A percentile compares a stretch with the other conserved stretches of the same genome.
Conservation (phyloP, 495 filamentous ascomycete species). For the Aspergillus indologenus region DNA sequence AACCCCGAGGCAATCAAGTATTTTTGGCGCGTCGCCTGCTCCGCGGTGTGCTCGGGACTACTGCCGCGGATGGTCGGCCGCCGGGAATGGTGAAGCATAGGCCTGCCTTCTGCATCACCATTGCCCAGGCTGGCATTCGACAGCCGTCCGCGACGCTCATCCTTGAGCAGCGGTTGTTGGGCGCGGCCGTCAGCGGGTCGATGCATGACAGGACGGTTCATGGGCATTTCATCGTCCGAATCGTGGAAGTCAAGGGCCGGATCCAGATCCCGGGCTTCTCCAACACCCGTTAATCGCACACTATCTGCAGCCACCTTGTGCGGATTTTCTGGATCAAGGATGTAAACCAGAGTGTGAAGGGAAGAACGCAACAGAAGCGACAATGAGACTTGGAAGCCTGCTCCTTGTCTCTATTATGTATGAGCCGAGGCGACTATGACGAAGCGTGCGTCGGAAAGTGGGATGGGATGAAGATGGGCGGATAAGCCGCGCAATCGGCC, state of each 20-base stretch:
- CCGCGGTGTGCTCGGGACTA: slow-evolving; percentile 55
- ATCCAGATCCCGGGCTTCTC: slow-evolving; percentile 16
- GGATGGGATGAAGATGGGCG: not conserved
- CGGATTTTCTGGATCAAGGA: no score
- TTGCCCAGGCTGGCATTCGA: slow-evolving; percentile 39
- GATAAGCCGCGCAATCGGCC: not conserved
- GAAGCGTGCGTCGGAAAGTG: slow-evolving; percentile 2
- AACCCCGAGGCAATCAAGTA: slow-evolving; percentile 86
- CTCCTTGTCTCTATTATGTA: not conserved
- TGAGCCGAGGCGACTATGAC: not conserved
- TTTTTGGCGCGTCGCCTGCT: slow-evolving; percentile 66
- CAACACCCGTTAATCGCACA: slow-evolving; percentile 11
- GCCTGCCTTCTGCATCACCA: slow-evolving; percentile 36
- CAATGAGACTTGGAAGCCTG: not conserved
- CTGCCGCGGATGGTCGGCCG: slow-evolving; percentile 59
- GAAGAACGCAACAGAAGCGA: slow-evolving; percentile 1
- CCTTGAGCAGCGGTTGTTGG: slow-evolving; percentile 55
- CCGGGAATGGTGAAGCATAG: slow-evolving; percentile 45
- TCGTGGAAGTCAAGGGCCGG: slow-evolving; percentile 31
- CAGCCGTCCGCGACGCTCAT: slow-evolving; percentile 47
- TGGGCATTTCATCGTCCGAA: slow-evolving; percentile 45
- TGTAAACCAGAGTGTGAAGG: not conserved
- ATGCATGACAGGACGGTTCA: slow-evolving; percentile 45
- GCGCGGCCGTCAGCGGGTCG: slow-evolving; percentile 51
- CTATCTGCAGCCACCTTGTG: slow-evolving; percentile 24